phyloP scores from a whole-genome alignment of 768 basidiomycete genomes.

The Russula compacta region DNA sequence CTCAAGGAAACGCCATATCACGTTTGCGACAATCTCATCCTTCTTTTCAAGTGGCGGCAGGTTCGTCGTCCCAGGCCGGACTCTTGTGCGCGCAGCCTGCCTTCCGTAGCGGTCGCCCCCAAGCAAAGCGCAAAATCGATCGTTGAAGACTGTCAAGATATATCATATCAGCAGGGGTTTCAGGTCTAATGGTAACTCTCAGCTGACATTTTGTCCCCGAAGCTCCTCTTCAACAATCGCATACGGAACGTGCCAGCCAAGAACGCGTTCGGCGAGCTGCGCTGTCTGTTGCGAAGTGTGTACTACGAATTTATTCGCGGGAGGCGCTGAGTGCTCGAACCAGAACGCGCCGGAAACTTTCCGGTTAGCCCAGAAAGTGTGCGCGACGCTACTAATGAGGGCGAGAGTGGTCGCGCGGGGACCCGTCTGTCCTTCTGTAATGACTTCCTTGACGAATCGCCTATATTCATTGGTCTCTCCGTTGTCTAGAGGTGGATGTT shows the following conservation, averaged over 20 bases:
- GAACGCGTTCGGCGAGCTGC: constrained; percentile 79
- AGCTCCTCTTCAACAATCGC: constrained; percentile 86
- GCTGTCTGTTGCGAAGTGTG: constrained; percentile 75
- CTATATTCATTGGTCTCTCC: constrained; percentile 93
- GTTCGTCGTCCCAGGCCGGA: constrained; percentile 38
- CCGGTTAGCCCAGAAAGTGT: constrained; percentile 72
- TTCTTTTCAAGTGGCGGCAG: constrained; percentile 76
- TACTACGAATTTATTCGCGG: constrained; percentile 44
- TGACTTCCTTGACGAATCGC: constrained; percentile 90
- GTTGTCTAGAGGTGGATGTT: constrained; percentile 85
- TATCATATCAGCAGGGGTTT: neutral
- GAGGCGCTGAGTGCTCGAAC: constrained; percentile 53
- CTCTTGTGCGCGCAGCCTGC: constrained; percentile 73
- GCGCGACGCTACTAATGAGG: constrained; percentile 69
- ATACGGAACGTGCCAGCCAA: constrained; percentile 84
- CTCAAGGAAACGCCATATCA: constrained; percentile 97
- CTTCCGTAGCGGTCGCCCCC: constrained; percentile 82
- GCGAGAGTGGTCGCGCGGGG: constrained; percentile 89
- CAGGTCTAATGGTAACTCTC: neutral
- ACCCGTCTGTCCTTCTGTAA: constrained; percentile 90
- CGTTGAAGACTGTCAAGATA: constrained; percentile 68
- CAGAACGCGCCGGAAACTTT: constrained; percentile 69
- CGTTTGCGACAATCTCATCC: constrained; percentile 96
- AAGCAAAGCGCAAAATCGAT: constrained; percentile 94
- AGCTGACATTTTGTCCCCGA: constrained; percentile 87